These are phyloP conservation scores for Salix dunnii DNA, from an alignment of 345 rosid genomes.

Conservation along the genomic window DNA sequence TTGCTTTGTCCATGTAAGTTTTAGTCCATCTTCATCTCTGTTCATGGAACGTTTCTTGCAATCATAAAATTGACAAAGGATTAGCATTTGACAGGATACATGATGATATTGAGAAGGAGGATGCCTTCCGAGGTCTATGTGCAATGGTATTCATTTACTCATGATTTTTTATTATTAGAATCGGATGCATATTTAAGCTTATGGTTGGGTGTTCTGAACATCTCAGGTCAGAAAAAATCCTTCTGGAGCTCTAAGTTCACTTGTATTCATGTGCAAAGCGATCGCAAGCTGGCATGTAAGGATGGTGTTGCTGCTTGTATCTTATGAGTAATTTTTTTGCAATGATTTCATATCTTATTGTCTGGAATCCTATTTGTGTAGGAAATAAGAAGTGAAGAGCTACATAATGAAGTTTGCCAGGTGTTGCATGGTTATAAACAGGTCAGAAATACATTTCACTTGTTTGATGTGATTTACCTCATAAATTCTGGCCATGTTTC, in stretches of 20 bases:
- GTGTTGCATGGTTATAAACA: constrained; percentile 92
- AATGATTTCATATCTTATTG: constrained; percentile 1
- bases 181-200: not conserved
- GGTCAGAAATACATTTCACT: constrained; percentile 31
- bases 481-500: not conserved
- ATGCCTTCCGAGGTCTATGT: constrained; percentile 94
- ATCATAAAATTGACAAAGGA: not conserved
- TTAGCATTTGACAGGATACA: constrained; percentile 59
- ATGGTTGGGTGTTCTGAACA: constrained; percentile 9
- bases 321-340: not conserved
- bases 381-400: constrained; percentile 87
- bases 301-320: not conserved
- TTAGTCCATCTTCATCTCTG: not conserved
- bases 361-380: constrained; percentile 13
- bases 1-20: constrained; percentile 80
- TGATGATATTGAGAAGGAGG: constrained; percentile 97
- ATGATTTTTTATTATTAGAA: not conserved
- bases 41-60: constrained; percentile 5
- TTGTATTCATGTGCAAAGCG: constrained; percentile 79
- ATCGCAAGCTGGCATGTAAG: constrained; percentile 99
- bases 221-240: constrained; percentile 89
- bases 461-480: not conserved
- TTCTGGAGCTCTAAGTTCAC: constrained; percentile 81
- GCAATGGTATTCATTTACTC: constrained; percentile 63
- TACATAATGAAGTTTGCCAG: constrained; percentile 80